Percentiles rank a stretch among this genome's conserved stretches.
Conservation (phyloP, 345 rosid species). For the Salix purpurea region DNA sequence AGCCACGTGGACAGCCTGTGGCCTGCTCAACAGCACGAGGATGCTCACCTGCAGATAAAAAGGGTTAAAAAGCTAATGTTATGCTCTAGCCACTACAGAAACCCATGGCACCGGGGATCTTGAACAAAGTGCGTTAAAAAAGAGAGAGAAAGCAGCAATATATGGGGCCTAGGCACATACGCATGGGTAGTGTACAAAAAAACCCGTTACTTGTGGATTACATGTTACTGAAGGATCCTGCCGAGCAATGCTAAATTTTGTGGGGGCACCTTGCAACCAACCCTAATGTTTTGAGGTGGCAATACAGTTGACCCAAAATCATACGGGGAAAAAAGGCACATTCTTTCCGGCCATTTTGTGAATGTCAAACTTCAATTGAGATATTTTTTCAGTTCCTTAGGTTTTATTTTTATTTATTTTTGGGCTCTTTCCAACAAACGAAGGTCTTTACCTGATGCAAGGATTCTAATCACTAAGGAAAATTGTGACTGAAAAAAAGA, state of each 20-base stretch:
- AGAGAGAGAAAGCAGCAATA: too few species aligned
- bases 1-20: conserved; percentile 44
- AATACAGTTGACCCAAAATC: neutral
- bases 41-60: conserved; percentile 55
- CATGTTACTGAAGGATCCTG: neutral
- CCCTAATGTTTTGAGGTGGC: neutral
- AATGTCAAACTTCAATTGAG: neutral
- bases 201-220: too few species aligned
- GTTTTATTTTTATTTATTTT: neutral
- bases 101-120: too few species aligned
- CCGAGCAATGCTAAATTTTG: neutral
- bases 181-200: neutral
- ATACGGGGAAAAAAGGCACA: too few species aligned
- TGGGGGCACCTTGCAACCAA: neutral
- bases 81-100: neutral
- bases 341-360: neutral
- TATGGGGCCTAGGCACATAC: neutral
- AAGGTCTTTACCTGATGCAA: neutral
- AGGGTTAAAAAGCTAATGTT: neutral
- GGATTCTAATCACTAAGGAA: neutral
- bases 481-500: neutral
- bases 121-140: too few species aligned
- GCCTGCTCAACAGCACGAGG: conserved; percentile 61
- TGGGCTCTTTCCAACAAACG: neutral
- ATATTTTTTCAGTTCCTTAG: neutral